These are phyloP conservation scores for Cutaneotrichosporon dermatis DNA, from an alignment of 1,284 basidiomycete species.

Conservation along the genomic window DNA sequence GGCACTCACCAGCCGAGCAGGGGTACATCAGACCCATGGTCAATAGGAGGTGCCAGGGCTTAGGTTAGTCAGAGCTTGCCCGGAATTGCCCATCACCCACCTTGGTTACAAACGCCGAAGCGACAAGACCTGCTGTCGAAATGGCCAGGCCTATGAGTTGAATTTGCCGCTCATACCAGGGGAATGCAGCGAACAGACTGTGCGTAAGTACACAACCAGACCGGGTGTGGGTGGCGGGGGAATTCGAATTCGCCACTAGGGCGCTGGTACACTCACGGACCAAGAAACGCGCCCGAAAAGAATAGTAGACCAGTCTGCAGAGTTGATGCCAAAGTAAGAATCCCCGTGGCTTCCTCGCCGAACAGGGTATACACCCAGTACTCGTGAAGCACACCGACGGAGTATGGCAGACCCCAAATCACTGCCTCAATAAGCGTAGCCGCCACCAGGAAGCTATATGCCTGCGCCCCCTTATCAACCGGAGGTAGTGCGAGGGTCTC, in stretches of 20 bases:
- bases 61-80: too few relatives aligned
- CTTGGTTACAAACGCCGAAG: conserved; percentile 33
- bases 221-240: too few relatives aligned
- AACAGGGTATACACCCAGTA: conserved; percentile 42
- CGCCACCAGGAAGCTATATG: conserved; percentile 44
- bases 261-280: conserved; percentile 30
- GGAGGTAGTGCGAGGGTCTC: conserved; percentile 24
- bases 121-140: conserved; percentile 23
- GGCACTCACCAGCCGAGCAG: conserved; percentile 24
- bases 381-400: conserved; percentile 43
- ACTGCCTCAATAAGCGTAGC: conserved; percentile 42
- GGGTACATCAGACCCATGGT: conserved; percentile 44
- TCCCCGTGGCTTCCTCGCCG: conserved; percentile 15
- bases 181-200: conserved; percentile 21
- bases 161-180: conserved; percentile 16
- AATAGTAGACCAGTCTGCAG: conserved; percentile 44
- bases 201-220: too few relatives aligned
- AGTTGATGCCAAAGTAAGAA: conserved; percentile 39
- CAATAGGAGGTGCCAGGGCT: too few relatives aligned
- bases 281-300: conserved; percentile 36
- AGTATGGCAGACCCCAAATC: conserved; percentile 46
- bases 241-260: too few relatives aligned
- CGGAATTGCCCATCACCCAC: conserved; percentile 35
- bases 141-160: conserved; percentile 27
- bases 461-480: conserved; percentile 40